Base-by-base conservation (phyloP, 345 rosid species). In the Citrus sp. region DNA sequence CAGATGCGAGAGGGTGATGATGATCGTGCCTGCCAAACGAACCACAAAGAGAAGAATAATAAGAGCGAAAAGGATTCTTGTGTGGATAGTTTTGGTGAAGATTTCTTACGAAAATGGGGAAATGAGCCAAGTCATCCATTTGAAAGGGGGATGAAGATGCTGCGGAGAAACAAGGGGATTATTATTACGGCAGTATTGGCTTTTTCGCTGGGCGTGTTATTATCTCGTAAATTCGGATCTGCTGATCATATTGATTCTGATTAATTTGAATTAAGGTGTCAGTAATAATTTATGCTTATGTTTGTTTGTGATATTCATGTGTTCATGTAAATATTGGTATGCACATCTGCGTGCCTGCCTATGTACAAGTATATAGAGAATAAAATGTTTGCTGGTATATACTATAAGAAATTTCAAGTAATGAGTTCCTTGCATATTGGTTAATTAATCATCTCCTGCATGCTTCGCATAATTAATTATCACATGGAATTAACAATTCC, bases 191-290 rank as follows among this genome's bases (percentile, higher is more conserved):
- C 87, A 9, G 67, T 82, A n/a, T 2, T 89, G 7, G 90, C 87
- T 3, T 86, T 91, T 79, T 70, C 86, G 0, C 13, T 91, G 2
- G 91, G 91, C 38, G 67, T 84, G 5, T 68, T 83, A 2, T 64
- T 84, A 4, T 28, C 88, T 13, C 77, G 76, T 2, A 83, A 76
- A 60, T 14, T 77, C 21, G 71, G 63, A 63, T 67, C 80, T 0
- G 28, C 40, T 30, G 30, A 69, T 32, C 34, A 32, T 22, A 56
- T 22, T 19, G 37, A 32, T 4, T 21, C 65, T 63, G 34, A 62
- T 61, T 74, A 28, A 74, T 28, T 46, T 27, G 70, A 12, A 6
- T 38, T 16, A 9, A 16, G 21, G 18, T 32, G 37, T 61, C 18
- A 40, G 16, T 18, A 61, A 59, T 18, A 61, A 59, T 35, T 9